These are phyloP conservation scores for Saturnispora dispora DNA, from an alignment of 805 yeast genomes.

Conservation along the genomic window DNA sequence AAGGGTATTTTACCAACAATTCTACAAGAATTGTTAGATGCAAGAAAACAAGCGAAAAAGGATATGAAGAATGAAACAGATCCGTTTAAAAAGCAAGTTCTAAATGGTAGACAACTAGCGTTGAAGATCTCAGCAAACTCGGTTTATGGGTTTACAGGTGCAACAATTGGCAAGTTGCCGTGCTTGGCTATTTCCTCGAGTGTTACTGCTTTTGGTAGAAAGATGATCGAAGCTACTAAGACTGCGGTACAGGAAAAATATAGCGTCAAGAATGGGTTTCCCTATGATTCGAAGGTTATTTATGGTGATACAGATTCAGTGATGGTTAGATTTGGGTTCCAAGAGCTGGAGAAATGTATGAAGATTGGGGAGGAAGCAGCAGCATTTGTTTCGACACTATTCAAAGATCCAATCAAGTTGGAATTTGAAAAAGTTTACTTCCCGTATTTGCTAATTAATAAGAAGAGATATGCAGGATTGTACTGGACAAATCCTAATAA, in stretches of 20 bases:
- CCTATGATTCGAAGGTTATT: conserved; percentile 81
- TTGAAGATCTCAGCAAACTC: conserved; percentile 95
- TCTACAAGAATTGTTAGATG: conserved; percentile 76
- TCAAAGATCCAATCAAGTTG: conserved; percentile 79
- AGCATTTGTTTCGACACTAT: conserved; percentile 65
- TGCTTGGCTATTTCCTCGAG: conserved; percentile 95
- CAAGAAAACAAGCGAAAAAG: conserved; percentile 87
- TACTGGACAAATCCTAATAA: conserved; percentile 93
- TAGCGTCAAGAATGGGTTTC: conserved; percentile 70
- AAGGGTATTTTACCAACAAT: conserved; percentile 90
- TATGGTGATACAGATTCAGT: conserved; percentile 99
- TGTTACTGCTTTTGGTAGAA: conserved; percentile 92
- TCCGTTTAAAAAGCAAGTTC: conserved; percentile 85
- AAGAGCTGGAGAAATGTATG: conserved; percentile 79
- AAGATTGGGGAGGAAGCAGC: conserved; percentile 92
- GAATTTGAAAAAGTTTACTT: conserved; percentile 96
- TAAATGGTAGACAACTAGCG: conserved; percentile 96
- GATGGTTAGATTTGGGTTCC: conserved; percentile 92
- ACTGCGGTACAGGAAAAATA: conserved; percentile 74
- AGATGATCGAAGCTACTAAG: conserved; percentile 91
- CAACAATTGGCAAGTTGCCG: conserved; percentile 94
- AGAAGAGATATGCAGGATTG: conserved; percentile 94
- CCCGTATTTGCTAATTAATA: conserved; percentile 89
- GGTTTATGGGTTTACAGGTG: conserved; percentile 98
- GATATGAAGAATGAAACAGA: conserved; percentile 90